Evolutionary conservation across 208 protist genomes (phyloP).

Genomic region (Crithidia expoeki): DNA sequence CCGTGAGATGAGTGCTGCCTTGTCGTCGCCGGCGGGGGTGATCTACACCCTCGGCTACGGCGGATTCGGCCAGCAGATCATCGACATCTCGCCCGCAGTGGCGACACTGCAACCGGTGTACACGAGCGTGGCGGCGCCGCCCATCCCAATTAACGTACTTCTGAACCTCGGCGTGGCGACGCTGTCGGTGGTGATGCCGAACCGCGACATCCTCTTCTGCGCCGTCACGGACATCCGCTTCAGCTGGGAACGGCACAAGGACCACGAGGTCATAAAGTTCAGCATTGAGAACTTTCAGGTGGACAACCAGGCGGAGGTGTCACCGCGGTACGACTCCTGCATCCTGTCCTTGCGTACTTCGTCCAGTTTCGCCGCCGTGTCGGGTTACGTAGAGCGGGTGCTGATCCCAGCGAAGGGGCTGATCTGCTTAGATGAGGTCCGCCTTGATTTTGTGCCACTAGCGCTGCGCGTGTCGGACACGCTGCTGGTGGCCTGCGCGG

Average conservation of each 20-base stretch:
- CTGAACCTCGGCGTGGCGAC: constrained; percentile 67
- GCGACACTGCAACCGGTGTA: constrained; percentile 17
- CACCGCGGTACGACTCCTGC: constrained; percentile 75
- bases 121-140: constrained; percentile 34
- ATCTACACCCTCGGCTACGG: constrained; percentile 56
- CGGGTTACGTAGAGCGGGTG: constrained; percentile 60
- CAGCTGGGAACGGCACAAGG: constrained; percentile 54
- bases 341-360: constrained; percentile 66
- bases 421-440: constrained; percentile 73
- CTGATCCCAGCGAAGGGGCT: constrained; percentile 60
- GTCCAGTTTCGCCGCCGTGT: constrained; percentile 42
- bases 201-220: constrained; percentile 73
- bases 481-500: constrained; percentile 59
- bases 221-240: constrained; percentile 67
- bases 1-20: constrained; percentile 30
- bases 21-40: constrained; percentile 32
- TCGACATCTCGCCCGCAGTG: constrained; percentile 47
- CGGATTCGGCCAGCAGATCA: constrained; percentile 62
- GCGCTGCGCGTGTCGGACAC: constrained; percentile 84
- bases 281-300: constrained; percentile 86
- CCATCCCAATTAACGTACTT: constrained; percentile 59
- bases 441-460: constrained; percentile 75
- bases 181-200: constrained; percentile 66
- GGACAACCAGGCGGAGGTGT: constrained; percentile 86
- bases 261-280: constrained; percentile 58